A percentile compares a stretch with the other conserved stretches of the same genome.
These are phyloP conservation scores for Leccinum subtestaceum DNA, from an alignment of 768 basidiomycete genomes.

Conservation along the genomic window DNA sequence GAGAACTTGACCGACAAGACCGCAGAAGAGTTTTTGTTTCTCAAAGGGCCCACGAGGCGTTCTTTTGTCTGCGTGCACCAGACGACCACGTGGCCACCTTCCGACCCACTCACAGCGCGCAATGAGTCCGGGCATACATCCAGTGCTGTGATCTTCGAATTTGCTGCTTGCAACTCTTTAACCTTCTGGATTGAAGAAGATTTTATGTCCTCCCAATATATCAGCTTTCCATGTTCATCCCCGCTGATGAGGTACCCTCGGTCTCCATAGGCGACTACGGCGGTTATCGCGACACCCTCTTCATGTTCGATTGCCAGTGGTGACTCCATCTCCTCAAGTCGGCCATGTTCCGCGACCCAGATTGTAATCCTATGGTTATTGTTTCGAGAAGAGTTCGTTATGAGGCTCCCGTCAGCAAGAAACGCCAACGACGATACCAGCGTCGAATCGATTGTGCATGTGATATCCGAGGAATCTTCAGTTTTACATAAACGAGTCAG, in stretches of 20 bases:
- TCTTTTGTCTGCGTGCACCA: background rate
- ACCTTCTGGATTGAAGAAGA: background rate
- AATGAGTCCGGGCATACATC: too few relatives aligned
- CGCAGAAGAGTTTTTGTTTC: background rate
- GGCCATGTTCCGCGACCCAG: background rate
- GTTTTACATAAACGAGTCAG: background rate
- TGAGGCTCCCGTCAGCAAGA: too few relatives aligned
- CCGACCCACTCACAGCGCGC: too few relatives aligned
- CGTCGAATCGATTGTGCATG: too few relatives aligned
- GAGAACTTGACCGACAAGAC: constrained; percentile 19
- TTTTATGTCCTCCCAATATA: background rate
- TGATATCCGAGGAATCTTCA: background rate
- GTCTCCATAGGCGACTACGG: background rate
- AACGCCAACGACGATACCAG: too few relatives aligned
- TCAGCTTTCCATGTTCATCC: background rate
- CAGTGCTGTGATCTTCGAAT: background rate
- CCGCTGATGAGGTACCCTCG: background rate
- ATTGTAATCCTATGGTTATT: background rate
- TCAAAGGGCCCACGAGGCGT: constrained; percentile 3
- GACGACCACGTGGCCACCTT: background rate
- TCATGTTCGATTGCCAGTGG: background rate
- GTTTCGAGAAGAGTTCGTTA: background rate
- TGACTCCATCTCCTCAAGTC: background rate
- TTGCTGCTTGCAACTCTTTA: background rate
- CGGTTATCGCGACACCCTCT: background rate